phyloP scores from a whole-genome alignment of 306 rosid species.

The Calophaca sinica region DNA sequence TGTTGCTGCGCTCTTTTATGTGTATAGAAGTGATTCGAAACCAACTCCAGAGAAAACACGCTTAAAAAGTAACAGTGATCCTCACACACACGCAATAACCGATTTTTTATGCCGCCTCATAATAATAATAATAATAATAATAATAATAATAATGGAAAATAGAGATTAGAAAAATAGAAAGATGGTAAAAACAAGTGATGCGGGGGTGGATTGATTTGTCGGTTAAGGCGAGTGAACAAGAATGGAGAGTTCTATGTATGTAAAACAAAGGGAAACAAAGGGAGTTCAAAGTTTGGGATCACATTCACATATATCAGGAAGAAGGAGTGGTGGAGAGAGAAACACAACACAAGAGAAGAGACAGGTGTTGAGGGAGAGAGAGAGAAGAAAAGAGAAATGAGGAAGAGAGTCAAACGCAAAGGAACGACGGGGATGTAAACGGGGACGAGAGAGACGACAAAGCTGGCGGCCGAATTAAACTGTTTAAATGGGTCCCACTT shows the following conservation, averaged over 20 bases:
- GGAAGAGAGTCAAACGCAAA: constrained; percentile 58
- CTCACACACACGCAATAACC: constrained; percentile 13
- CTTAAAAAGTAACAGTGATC: constrained; percentile 54
- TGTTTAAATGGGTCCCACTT: constrained; percentile 62
- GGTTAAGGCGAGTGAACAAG: constrained; percentile 43
- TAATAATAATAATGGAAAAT: background rate
- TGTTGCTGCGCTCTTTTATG: constrained; percentile 15
- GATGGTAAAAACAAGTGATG: background rate
- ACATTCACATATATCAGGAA: background rate
- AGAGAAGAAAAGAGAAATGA: constrained; percentile 31
- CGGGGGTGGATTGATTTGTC: constrained; percentile 55
- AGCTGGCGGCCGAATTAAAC: constrained; percentile 84
- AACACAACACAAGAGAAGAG: background rate
- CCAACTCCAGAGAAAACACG: constrained; percentile 33
- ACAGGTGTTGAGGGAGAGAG: no score
- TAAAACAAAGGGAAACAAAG: constrained; percentile 31
- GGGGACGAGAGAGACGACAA: constrained; percentile 93
- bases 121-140: background rate
- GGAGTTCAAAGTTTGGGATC: background rate
- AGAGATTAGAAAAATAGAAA: background rate
- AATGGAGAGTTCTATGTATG: constrained; percentile 33
- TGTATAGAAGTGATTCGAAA: constrained; percentile 34
- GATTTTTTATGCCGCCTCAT: constrained; percentile 46
- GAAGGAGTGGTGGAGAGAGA: constrained; percentile 48
- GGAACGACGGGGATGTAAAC: constrained; percentile 68